phyloP scores from a whole-genome alignment of 164 flowering plant genomes.

The Vitis labrusca region DNA sequence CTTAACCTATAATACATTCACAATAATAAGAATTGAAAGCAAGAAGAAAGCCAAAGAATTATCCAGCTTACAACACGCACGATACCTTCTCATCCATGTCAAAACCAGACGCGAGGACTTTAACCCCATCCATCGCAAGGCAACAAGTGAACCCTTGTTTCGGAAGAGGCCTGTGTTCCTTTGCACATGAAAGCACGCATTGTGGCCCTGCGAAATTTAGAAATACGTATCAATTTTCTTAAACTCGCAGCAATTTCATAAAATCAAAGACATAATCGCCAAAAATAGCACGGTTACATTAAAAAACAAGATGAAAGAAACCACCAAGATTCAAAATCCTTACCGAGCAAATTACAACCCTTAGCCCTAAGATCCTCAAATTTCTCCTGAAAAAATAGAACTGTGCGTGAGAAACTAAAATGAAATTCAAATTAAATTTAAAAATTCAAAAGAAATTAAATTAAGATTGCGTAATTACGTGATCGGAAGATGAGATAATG shows the following conservation, averaged over 20 bases:
- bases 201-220: slow-evolving; percentile 66
- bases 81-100: slow-evolving; percentile 82
- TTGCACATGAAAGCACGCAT: slow-evolving; percentile 86
- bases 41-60: neutral
- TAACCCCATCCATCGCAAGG: slow-evolving; percentile 96
- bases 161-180: slow-evolving; percentile 71
- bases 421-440: neutral
- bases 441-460: neutral
- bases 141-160: slow-evolving; percentile 87
- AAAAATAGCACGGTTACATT: neutral
- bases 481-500: slow-evolving; percentile 72
- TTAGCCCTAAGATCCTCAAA: slow-evolving; percentile 74
- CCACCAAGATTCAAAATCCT: slow-evolving; percentile 4
- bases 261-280: neutral
- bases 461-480: slow-evolving; percentile 32
- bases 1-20: slow-evolving; percentile 49
- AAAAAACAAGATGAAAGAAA: neutral
- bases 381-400: slow-evolving; percentile 65
- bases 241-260: slow-evolving; percentile 6
- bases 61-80: neutral
- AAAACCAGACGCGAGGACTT: slow-evolving; percentile 86
- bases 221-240: no score
- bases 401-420: neutral
- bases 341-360: slow-evolving; percentile 80
- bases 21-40: slow-evolving; percentile 1